Base-by-base conservation (phyloP, 2,329 filamentous ascomycete genomes). In the Claviceps humidiphila region DNA sequence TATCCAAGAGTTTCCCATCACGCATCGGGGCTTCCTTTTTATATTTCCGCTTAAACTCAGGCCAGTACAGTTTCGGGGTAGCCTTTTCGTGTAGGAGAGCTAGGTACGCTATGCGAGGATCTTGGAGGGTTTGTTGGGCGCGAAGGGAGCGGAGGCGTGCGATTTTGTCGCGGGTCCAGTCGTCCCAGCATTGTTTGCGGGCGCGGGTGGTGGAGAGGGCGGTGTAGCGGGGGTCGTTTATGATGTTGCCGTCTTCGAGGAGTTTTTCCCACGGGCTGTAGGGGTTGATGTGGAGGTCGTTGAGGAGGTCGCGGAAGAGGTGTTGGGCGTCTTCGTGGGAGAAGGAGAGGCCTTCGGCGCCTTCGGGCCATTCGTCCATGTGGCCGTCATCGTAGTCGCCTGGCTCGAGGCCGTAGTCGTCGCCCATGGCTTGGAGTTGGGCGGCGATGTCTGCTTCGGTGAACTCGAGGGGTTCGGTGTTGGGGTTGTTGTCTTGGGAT, bases 401-500 rank as follows among this genome's bases (percentile, higher is more conserved):
- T 0, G 81, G 81, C 41, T 89, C 87, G 34, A 90, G 74, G 1
- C 82, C 87, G 59, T 90, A 89, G n/a, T 88, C 84, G 58, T 86
- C 78, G 51, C 86, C 89, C 87, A 96, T 95, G 26, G 87, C 84
- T 51, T 87, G 87, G 13, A 98, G 74, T 63, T 98, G 93, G 63
- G 84, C 90, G 39, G 88, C 90, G 60, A 98, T 94, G 62, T 98
- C 93, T 51, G 90, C 91, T 66, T 97, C 93, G 52, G 86, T 87
- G 61, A 95, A 95, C 61, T 96, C 91, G 7, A 93, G 70, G 0
- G 78, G 75, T 1, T 66, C 69, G 1, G 71, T 55, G 73, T 76
- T 30, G 7, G 43, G 14, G 14, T 26, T 30, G 20, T 26, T 30
- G 20, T 45, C 20, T 40, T 45, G 41, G 30, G 30, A 11, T n/a